These are phyloP conservation scores for Macaranga tanarius DNA, from an alignment of 441 rosid genomes.

Conservation along the genomic window DNA sequence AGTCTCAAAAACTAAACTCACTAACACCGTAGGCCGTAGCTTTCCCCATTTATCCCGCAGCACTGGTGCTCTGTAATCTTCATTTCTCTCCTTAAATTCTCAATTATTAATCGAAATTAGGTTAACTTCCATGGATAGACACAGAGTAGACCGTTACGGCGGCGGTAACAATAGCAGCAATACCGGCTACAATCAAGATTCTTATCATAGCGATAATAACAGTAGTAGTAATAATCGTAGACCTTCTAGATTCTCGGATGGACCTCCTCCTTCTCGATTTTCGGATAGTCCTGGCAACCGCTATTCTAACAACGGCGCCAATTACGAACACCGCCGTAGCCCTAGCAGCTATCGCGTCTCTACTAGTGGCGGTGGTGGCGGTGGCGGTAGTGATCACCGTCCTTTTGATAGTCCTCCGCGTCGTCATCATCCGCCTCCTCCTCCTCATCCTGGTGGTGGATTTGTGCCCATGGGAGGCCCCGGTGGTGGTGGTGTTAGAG, in stretches of 20 bases:
- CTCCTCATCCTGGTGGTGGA: constrained; percentile 37
- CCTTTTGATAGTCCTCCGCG: constrained; percentile 53
- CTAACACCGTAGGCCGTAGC: neutral
- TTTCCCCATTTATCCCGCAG: neutral
- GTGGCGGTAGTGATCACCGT: constrained; percentile 32
- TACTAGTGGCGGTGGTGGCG: constrained; percentile 28
- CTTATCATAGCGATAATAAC: constrained; percentile 22
- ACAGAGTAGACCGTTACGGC: constrained; percentile 65
- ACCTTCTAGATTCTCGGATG: constrained; percentile 42
- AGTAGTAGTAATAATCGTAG: constrained; percentile 26
- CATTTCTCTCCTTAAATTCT: neutral
- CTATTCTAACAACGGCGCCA: constrained; percentile 41
- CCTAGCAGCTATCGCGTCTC: constrained; percentile 51
- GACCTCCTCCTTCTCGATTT: constrained; percentile 43
- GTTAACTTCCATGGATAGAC: constrained; percentile 56
- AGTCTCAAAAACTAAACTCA: too few relatives aligned
- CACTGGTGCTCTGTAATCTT: neutral
- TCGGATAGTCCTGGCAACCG: constrained; percentile 43
- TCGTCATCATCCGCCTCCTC: constrained; percentile 33
- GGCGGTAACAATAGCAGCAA: constrained; percentile 22
- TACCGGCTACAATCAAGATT: constrained; percentile 35
- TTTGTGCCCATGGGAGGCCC: constrained; percentile 30
- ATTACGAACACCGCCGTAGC: constrained; percentile 59
- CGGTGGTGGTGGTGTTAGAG: constrained; percentile 32
- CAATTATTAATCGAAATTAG: neutral